A percentile compares a stretch with the other conserved stretches of the same genome.
phyloP scores from a whole-genome alignment of 306 rosid genomes.

The Purshia tridentata region DNA sequence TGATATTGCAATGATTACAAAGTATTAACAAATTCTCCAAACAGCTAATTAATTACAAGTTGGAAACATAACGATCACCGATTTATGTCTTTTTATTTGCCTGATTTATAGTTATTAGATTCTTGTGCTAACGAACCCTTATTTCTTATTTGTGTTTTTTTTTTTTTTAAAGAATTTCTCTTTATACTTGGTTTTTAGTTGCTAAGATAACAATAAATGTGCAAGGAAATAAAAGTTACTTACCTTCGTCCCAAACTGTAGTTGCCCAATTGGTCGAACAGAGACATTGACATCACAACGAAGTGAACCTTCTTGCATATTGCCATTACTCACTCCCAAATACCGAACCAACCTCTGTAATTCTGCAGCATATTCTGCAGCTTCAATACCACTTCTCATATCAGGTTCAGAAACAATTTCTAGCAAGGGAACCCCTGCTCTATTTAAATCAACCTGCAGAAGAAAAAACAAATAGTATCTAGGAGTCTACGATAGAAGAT shows the following conservation, averaged over 20 bases:
- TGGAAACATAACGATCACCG: neutral
- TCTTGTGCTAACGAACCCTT: neutral
- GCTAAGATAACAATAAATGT: slow-evolving; percentile 2
- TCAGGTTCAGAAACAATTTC: slow-evolving; percentile 99
- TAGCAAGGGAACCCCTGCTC: slow-evolving; percentile 97
- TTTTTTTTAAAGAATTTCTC: neutral
- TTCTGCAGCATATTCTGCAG: slow-evolving; percentile 95
- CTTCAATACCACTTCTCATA: slow-evolving; percentile 95
- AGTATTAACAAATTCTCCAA: neutral
- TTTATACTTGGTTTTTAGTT: neutral
- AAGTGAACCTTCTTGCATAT: slow-evolving; percentile 98
- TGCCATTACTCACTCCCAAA: slow-evolving; percentile 94
- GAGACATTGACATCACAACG: slow-evolving; percentile 94
- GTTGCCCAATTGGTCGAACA: slow-evolving; percentile 81
- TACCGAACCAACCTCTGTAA: slow-evolving; percentile 87
- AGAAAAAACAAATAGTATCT: slow-evolving; percentile 12
- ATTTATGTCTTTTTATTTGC: neutral
- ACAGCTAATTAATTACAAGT: neutral
- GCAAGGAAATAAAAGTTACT: neutral
- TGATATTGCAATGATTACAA: neutral
- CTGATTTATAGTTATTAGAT: neutral
- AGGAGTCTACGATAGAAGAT: neutral
- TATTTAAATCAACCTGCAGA: slow-evolving; percentile 87
- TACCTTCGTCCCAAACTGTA: slow-evolving; percentile 83
- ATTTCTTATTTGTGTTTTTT: slow-evolving; percentile 1